Conservation (phyloP, 2,329 filamentous ascomycete genomes). For the Sporothrix phasma region DNA sequence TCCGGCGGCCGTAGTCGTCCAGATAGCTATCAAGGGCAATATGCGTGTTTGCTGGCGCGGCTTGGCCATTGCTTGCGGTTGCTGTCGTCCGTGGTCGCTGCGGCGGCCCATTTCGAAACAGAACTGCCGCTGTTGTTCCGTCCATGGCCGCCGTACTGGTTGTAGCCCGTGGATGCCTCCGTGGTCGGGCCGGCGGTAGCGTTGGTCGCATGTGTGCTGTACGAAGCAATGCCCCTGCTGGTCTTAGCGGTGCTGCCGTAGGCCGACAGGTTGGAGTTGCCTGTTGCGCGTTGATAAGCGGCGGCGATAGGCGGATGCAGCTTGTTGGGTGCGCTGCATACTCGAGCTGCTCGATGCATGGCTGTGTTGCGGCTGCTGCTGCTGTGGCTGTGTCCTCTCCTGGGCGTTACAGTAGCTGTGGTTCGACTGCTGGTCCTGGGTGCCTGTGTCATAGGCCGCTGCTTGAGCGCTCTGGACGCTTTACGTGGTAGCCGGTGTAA, state of each 20-base stretch:
- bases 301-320: background rate
- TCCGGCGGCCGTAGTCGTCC: background rate
- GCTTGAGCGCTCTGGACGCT: background rate
- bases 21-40: conserved; percentile 8
- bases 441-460: background rate
- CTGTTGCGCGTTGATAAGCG: background rate
- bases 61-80: background rate
- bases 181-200: background rate
- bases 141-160: background rate
- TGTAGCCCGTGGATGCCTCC: background rate
- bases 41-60: conserved; percentile 15
- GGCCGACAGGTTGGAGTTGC: background rate
- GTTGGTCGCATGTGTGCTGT: background rate
- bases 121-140: background rate
- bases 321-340: background rate
- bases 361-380: background rate
- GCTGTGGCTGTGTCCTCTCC: background rate
- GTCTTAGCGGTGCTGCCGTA: too few relatives aligned
- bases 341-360: background rate
- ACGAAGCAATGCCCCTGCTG: background rate
- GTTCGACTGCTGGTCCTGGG: background rate
- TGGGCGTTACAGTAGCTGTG: background rate
- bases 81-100: background rate
- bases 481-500: background rate
- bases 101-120: conserved; percentile 22